Conservation (phyloP, 192 early-diverging fungal genomes). For the Coemansia sp. region DNA sequence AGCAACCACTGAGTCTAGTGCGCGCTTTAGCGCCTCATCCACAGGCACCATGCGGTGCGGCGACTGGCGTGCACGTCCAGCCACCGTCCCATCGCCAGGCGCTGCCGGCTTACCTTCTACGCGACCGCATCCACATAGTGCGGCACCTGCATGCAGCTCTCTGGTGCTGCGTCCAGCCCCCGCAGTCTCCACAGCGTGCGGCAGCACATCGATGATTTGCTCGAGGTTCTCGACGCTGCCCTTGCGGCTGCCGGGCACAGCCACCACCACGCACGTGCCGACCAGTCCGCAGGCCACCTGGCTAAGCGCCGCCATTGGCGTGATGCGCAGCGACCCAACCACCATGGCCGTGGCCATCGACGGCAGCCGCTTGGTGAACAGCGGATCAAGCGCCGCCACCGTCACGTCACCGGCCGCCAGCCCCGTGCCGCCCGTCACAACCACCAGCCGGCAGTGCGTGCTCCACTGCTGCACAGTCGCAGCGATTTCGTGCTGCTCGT, state of each 20-base stretch:
- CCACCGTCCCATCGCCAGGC: conserved; percentile 41
- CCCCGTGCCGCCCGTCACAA: conserved; percentile 93
- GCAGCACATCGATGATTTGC: conserved; percentile 68
- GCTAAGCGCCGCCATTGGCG: conserved; percentile 87
- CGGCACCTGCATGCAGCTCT: background rate
- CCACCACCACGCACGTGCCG: conserved; percentile 64
- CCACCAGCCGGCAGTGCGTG: conserved; percentile 61
- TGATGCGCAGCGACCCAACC: conserved; percentile 69
- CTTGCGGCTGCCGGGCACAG: conserved; percentile 88
- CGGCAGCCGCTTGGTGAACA: conserved; percentile 66
- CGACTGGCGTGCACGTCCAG: conserved; percentile 68
- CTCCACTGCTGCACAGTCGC: conserved; percentile 54
- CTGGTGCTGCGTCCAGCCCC: conserved; percentile 8
- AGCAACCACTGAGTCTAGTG: conserved; percentile 41
- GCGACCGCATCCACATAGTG: conserved; percentile 27
- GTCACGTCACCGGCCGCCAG: conserved; percentile 83
- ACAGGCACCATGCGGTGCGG: conserved; percentile 79
- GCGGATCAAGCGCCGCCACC: conserved; percentile 76
- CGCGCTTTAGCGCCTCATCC: conserved; percentile 60
- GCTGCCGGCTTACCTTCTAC: conserved; percentile 20
- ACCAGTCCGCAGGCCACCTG: conserved; percentile 71
- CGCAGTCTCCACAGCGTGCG: conserved; percentile 74
- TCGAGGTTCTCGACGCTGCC: conserved; percentile 81
- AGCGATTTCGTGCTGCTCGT: conserved; percentile 57
- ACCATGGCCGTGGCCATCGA: conserved; percentile 82